phyloP scores from a whole-genome alignment of 164 flowering plant genomes.

The Aristolochia fimbriata region DNA sequence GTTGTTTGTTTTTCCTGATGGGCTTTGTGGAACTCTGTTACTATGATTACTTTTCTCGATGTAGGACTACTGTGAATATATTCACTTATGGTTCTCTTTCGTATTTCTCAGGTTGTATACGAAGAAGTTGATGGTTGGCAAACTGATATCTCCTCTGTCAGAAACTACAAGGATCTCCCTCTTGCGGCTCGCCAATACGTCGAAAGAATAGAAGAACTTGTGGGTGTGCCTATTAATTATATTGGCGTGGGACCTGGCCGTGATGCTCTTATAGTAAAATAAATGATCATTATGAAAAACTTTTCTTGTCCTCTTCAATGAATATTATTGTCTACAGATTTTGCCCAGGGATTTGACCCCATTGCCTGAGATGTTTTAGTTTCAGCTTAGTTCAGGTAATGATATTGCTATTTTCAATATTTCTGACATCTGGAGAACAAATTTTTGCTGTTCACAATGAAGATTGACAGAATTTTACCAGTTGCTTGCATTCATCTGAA shows the following conservation, averaged over 20 bases:
- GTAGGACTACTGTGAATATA: background rate
- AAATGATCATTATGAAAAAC: constrained; percentile 4
- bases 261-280: constrained; percentile 80
- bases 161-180: constrained; percentile 61
- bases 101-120: constrained; percentile 58
- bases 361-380: background rate
- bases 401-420: background rate
- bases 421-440: background rate
- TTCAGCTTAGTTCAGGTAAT: background rate
- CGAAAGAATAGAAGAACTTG: constrained; percentile 83
- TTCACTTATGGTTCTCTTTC: background rate
- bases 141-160: constrained; percentile 54
- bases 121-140: constrained; percentile 85
- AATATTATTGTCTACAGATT: background rate
- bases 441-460: background rate
- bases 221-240: constrained; percentile 77
- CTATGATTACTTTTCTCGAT: background rate
- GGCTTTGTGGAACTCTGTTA: background rate
- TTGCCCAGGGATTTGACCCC: background rate
- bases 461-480: background rate
- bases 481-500: background rate
- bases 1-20: background rate
- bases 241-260: constrained; percentile 93
- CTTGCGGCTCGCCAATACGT: constrained; percentile 64
- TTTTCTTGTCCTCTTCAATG: background rate